phyloP scores from a whole-genome alignment of 2,329 filamentous ascomycete genomes.

The Fusarium verticillioides region DNA sequence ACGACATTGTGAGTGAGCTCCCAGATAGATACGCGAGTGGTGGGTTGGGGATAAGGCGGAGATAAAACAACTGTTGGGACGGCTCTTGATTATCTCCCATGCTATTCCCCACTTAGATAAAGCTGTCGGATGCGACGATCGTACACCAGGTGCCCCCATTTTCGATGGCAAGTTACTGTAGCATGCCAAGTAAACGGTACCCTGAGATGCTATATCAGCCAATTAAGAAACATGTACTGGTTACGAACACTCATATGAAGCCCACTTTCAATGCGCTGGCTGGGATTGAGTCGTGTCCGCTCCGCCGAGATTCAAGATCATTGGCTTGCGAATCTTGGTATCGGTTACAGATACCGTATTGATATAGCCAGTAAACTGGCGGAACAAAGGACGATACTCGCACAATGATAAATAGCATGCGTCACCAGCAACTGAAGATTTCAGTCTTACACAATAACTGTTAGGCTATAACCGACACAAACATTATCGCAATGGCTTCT shows the following conservation, averaged over 20 bases:
- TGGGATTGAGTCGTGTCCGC: not conserved
- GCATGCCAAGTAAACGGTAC: not conserved
- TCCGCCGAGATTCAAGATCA: not conserved
- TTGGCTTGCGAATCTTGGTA: not conserved
- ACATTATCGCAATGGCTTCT: not conserved
- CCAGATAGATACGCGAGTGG: not conserved
- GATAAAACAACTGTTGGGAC: not conserved
- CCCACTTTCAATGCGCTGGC: not conserved
- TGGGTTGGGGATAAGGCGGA: not conserved
- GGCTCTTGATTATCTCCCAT: not conserved
- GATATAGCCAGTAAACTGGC: not conserved
- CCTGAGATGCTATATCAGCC: not conserved
- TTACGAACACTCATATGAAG: not conserved
- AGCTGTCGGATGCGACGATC: not conserved
- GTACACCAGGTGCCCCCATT: not conserved
- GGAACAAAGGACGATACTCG: not conserved
- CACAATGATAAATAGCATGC: not conserved
- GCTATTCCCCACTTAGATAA: not conserved
- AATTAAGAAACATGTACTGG: not conserved
- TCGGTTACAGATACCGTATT: not conserved
- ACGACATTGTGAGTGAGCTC: not conserved
- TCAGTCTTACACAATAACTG: not conserved
- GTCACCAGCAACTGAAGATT: not conserved
- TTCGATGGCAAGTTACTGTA: not conserved
- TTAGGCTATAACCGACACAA: not conserved